Conservation (phyloP, 306 rosid genomes). For the Lablab purpureus region DNA sequence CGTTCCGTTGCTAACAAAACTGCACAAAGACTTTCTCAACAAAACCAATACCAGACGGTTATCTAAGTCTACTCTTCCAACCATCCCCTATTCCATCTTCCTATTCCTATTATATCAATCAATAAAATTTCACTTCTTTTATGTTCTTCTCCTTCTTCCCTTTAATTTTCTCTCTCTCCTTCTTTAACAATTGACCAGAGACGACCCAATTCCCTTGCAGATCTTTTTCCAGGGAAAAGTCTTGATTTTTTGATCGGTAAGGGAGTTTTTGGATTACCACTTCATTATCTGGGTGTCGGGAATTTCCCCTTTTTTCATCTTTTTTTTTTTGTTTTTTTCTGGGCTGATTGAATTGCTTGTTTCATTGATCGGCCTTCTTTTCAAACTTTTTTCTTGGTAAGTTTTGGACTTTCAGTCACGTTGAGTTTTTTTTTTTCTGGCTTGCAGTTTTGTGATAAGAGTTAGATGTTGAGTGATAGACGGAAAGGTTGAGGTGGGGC, state of each 20-base stretch:
- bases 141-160: not conserved
- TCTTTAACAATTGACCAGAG: constrained; percentile 20
- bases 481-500: constrained; percentile 58
- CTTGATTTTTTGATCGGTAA: constrained; percentile 56
- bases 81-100: constrained; percentile 10
- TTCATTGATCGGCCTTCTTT: constrained; percentile 47
- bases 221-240: constrained; percentile 53
- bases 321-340: not conserved
- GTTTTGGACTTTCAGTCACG: constrained; percentile 37
- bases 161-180: constrained; percentile 8
- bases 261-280: constrained; percentile 41
- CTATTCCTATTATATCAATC: not conserved
- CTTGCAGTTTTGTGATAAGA: constrained; percentile 37
- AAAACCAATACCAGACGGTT: constrained; percentile 36
- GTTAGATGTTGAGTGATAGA: constrained; percentile 67
- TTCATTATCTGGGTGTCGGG: constrained; percentile 36
- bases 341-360: constrained; percentile 38
- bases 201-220: constrained; percentile 42
- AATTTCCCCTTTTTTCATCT: constrained; percentile 10
- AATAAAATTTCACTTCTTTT: not conserved
- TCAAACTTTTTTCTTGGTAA: constrained; percentile 4
- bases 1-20: constrained; percentile 2
- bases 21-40: constrained; percentile 46
- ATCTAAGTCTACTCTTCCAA: constrained; percentile 28
- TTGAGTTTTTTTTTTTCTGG: constrained; percentile 1